Base-by-base conservation (phyloP, 805 yeast genomes). In the Candida rishiriensis region DNA sequence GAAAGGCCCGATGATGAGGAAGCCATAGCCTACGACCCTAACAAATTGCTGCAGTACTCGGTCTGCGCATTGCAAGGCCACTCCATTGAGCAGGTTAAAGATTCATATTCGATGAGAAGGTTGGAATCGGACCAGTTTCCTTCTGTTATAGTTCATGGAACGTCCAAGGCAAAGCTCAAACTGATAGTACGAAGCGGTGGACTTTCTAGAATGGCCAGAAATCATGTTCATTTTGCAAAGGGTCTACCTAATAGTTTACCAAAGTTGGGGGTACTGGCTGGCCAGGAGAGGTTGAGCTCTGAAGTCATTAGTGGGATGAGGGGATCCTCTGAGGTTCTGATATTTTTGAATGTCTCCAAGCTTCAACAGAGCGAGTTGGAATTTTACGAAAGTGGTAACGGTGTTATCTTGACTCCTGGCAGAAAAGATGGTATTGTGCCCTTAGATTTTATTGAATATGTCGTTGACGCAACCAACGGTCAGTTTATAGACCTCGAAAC, bases 61-160 rank as follows among this genome's bases (percentile, higher is more conserved):
- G 78, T 91, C n/a, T 79, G 97, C 59, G 98, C 99, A 3, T 83
- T 83, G 41, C 99, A 93, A 63, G 99, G 99, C 3, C 99, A 93
- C 62, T 81, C 95, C 0, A 65, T 91, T 5, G 58, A 61, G 30
- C 46, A 54, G 0, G 68, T 81, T 1, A 28, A 61, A 78, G 28
- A 59, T 42, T 38, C 68, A 58, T 32, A 55, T 80, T 37, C 55
- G 56, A n/a, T 48, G 59, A 15, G 40, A 36, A 1, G 38, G 36
- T 17, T 60, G 9, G 38, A 40, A 4, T n/a, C 35, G 3, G 67
- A 30, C 0, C 69, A 73, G 3, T 68, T 79, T 38, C 93, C 86
- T 0, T 34, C 50, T 0, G 59, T 62, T 2, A 73, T 88, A 3
- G 80, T 88, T 15, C 99, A 93, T 61, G 98, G 98, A 3, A 91